These are phyloP conservation scores for Penicillium diatomitis DNA, from an alignment of 495 filamentous ascomycete genomes.

Conservation along the genomic window DNA sequence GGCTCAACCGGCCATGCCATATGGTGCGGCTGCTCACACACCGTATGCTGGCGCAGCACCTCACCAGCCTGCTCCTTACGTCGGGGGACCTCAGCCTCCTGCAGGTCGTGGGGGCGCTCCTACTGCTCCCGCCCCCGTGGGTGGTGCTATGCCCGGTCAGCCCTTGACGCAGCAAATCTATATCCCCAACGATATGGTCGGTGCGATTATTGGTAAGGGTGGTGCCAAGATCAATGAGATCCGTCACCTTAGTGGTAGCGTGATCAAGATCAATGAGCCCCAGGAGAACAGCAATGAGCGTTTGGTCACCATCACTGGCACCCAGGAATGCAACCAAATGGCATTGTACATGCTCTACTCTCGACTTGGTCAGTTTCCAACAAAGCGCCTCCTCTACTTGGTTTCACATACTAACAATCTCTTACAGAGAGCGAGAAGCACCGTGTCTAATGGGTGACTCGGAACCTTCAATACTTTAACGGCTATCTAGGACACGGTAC, in stretches of 20 bases:
- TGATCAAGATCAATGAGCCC: slow-evolving; percentile 99
- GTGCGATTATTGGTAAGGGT: slow-evolving; percentile 97
- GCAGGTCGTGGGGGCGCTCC: slow-evolving; percentile 41
- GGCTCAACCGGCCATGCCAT: slow-evolving; percentile 60
- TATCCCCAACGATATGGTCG: slow-evolving; percentile 99
- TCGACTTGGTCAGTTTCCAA: slow-evolving; percentile 69
- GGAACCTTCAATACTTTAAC: no score
- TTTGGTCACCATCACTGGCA: slow-evolving; percentile 94
- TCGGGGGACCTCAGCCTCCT: slow-evolving; percentile 49
- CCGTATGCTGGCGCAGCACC: slow-evolving; percentile 68
- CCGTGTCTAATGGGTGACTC: slow-evolving; percentile 35
- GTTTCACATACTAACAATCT: slow-evolving; percentile 6
- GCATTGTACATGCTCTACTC: slow-evolving; percentile 98
- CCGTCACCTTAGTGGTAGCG: slow-evolving; percentile 88
- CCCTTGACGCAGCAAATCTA: slow-evolving; percentile 96
- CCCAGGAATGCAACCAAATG: slow-evolving; percentile 98
- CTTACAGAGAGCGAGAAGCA: slow-evolving; percentile 76
- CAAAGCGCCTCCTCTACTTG: neutral
- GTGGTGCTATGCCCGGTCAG: slow-evolving; percentile 68
- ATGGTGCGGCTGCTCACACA: slow-evolving; percentile 57
- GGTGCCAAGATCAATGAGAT: slow-evolving; percentile 99
- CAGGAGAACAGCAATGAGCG: slow-evolving; percentile 98
- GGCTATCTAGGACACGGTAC: slow-evolving; percentile 4
- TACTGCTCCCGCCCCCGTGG: slow-evolving; percentile 57
- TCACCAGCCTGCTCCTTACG: slow-evolving; percentile 58